Conservation (phyloP, 495 filamentous ascomycete species). For the Aspergillus sparsus region DNA sequence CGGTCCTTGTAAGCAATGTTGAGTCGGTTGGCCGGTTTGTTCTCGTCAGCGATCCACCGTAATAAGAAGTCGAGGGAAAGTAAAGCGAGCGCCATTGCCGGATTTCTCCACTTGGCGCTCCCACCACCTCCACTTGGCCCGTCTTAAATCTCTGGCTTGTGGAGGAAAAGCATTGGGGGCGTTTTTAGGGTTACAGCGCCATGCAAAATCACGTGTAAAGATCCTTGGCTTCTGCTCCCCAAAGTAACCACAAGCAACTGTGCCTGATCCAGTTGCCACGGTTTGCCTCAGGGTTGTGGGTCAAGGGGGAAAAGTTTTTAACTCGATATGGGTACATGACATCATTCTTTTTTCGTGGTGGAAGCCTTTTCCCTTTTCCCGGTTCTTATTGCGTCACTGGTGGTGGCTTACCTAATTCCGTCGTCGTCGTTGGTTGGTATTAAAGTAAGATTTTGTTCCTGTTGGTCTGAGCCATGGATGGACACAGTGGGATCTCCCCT, state of each 20-base stretch:
- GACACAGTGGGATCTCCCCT: background rate
- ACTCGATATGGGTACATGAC: background rate
- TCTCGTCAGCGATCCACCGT: background rate
- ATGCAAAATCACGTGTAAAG: background rate
- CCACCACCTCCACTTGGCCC: background rate
- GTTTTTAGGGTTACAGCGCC: background rate
- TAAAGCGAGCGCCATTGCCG: background rate
- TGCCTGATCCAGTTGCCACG: background rate
- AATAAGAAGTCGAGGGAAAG: background rate
- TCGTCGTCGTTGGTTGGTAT: background rate
- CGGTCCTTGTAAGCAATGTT: background rate
- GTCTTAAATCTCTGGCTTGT: background rate
- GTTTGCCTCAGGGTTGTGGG: background rate
- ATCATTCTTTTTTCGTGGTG: background rate
- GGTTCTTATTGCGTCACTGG: background rate
- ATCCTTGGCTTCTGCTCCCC: background rate
- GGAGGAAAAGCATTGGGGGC: constrained; percentile 1
- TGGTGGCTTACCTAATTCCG: background rate
- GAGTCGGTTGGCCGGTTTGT: background rate
- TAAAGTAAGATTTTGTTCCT: constrained; percentile 1
- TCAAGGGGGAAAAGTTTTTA: background rate
- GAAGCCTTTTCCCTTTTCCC: background rate
- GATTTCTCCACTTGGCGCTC: background rate
- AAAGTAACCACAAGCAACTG: too few species aligned
- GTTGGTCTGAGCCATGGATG: background rate